These are phyloP conservation scores for Cordia subcordata DNA, from an alignment of 257 asterid genomes.

Conservation along the genomic window DNA sequence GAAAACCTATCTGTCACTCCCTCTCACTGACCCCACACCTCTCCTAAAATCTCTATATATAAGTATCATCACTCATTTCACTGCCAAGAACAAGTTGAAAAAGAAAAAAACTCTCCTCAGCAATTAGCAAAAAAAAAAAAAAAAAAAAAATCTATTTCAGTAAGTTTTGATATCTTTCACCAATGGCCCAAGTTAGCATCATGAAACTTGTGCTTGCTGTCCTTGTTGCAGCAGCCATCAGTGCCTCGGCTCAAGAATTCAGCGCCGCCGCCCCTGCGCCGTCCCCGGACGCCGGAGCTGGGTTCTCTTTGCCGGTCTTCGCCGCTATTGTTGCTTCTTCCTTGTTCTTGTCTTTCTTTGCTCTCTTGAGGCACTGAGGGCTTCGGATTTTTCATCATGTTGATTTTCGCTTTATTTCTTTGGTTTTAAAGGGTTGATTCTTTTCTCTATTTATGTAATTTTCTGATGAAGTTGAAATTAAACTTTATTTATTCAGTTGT, in stretches of 20 bases:
- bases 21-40: not conserved
- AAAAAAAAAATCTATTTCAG: not conserved
- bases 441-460: not conserved
- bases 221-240: conserved; percentile 16
- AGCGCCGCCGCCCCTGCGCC: conserved; percentile 27
- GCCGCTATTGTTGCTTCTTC: conserved; percentile 34
- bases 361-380: conserved; percentile 39
- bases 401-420: not conserved
- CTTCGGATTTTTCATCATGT: not conserved
- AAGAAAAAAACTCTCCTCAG: not conserved
- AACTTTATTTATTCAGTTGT: no score
- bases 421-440: not conserved
- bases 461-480: not conserved
- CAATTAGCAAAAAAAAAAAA: no score
- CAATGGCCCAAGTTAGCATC: conserved; percentile 48
- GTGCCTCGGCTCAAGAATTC: conserved; percentile 1
- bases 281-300: conserved; percentile 42
- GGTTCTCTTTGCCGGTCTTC: conserved; percentile 36
- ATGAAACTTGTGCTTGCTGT: conserved; percentile 17
- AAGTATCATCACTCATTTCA: not conserved
- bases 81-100: not conserved
- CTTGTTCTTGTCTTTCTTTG: conserved; percentile 33
- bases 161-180: not conserved
- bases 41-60: not conserved
- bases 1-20: not conserved